Evolutionary conservation across 805 yeast species (phyloP).

Genomic region (Zygotorulaspora chibaensis): DNA sequence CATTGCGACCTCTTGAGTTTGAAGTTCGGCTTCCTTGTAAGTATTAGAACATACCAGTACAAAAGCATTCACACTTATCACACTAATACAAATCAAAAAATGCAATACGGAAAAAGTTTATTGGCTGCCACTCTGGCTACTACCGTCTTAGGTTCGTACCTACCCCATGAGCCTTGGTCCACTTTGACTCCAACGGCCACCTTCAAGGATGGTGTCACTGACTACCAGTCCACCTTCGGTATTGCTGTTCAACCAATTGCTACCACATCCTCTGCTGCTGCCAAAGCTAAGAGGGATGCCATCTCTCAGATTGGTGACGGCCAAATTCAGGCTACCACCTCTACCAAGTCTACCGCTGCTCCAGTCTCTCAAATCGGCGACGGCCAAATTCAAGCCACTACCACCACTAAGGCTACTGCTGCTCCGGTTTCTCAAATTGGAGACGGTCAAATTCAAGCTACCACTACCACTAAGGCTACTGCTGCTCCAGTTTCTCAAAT

Average conservation of each 20-base stretch:
- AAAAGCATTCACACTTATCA: neutral
- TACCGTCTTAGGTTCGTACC: conserved; percentile 26
- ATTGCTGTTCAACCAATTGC: conserved; percentile 41
- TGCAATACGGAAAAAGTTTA: conserved; percentile 31
- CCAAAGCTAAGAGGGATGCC: conserved; percentile 39
- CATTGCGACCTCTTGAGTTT: too few relatives aligned
- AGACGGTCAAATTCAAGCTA: conserved; percentile 36
- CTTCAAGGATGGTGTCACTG: conserved; percentile 37
- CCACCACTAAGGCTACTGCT: conserved; percentile 31
- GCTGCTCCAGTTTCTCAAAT: conserved; percentile 40
- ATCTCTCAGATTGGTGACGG: conserved; percentile 34
- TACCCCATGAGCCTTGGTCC: conserved; percentile 39
- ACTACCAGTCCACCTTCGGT: conserved; percentile 40
- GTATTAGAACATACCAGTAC: neutral
- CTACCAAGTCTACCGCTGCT: conserved; percentile 17
- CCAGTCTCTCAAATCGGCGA: conserved; percentile 40
- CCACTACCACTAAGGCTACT: conserved; percentile 32
- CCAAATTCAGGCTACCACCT: conserved; percentile 43
- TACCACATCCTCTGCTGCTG: conserved; percentile 22
- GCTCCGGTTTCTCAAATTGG: conserved; percentile 36
- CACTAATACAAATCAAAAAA: conserved; percentile 2
- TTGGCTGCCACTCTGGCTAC: conserved; percentile 32
- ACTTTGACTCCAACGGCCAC: conserved; percentile 42
- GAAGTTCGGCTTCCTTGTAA: too few relatives aligned
- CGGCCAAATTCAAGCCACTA: conserved; percentile 50